phyloP scores from a whole-genome alignment of 768 basidiomycete genomes.

The Trametes cinnabarina region DNA sequence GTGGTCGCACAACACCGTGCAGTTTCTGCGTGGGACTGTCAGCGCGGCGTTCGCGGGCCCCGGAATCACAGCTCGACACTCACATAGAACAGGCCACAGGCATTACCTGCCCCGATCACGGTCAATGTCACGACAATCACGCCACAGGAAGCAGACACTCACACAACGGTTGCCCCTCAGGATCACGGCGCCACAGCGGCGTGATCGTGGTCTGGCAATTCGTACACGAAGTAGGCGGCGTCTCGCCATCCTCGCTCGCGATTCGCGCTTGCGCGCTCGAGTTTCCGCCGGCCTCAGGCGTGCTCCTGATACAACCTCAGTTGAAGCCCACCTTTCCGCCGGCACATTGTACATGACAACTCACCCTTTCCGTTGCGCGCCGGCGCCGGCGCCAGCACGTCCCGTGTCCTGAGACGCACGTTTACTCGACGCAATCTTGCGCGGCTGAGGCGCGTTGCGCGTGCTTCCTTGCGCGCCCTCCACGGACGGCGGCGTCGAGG shows the following conservation, averaged over 20 bases:
- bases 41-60: not conserved
- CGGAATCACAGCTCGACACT: constrained; percentile 35
- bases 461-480: constrained; percentile 43
- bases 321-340: not conserved
- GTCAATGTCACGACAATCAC: constrained; percentile 16
- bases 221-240: constrained; percentile 79
- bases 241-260: constrained; percentile 63
- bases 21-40: constrained; percentile 64
- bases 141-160: constrained; percentile 32
- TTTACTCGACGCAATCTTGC: constrained; percentile 69
- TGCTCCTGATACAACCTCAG: constrained; percentile 43
- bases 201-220: constrained; percentile 97
- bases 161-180: constrained; percentile 91
- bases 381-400: constrained; percentile 7
- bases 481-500: constrained; percentile 70
- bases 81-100: constrained; percentile 91
- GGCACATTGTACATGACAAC: constrained; percentile 2
- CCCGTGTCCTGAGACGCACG: constrained; percentile 52
- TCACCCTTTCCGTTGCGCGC: constrained; percentile 47
- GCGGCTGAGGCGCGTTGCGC: constrained; percentile 33
- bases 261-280: constrained; percentile 32
- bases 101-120: constrained; percentile 56
- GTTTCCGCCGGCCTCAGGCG: constrained; percentile 50
- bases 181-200: constrained; percentile 88
- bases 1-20: constrained; percentile 90